Conservation (phyloP, 441 rosid genomes). For the Breynia disticha region DNA sequence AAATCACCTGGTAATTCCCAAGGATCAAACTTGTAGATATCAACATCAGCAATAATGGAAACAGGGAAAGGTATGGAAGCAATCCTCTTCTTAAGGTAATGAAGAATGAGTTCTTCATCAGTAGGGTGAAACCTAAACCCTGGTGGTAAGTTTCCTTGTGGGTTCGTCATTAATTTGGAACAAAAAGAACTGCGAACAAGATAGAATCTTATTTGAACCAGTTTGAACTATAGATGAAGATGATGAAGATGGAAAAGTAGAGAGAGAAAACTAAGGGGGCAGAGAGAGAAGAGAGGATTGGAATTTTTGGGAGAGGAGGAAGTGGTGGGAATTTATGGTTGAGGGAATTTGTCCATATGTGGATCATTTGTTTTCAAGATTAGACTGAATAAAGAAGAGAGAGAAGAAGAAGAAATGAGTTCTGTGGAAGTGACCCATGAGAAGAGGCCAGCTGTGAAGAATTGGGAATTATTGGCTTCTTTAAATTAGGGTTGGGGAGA, state of each 20-base stretch:
- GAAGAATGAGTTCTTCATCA: constrained; percentile 82
- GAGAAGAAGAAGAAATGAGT: constrained; percentile 10
- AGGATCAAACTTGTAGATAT: constrained; percentile 88
- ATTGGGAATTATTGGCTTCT: background rate
- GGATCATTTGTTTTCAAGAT: constrained; percentile 12
- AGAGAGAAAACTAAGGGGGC: background rate
- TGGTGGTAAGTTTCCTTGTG: constrained; percentile 72
- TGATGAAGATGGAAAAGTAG: constrained; percentile 2
- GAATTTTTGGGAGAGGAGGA: constrained; percentile 56
- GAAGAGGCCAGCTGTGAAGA: constrained; percentile 23
- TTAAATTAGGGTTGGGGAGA: too few relatives aligned
- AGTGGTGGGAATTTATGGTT: constrained; percentile 50
- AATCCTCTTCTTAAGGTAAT: constrained; percentile 61
- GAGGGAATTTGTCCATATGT: constrained; percentile 48
- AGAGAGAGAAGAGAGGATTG: constrained; percentile 33
- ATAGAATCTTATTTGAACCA: too few relatives aligned
- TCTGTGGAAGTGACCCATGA: background rate
- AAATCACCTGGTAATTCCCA: constrained; percentile 83
- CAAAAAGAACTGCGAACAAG: background rate
- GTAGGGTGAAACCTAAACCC: constrained; percentile 97
- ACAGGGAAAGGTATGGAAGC: constrained; percentile 46
- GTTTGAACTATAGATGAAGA: too few relatives aligned
- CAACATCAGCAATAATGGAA: constrained; percentile 70
- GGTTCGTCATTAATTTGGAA: constrained; percentile 32
- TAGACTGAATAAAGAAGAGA: constrained; percentile 8